Base-by-base conservation (phyloP, 2,329 filamentous ascomycete species). In the Arthrinium phaeospermum region DNA sequence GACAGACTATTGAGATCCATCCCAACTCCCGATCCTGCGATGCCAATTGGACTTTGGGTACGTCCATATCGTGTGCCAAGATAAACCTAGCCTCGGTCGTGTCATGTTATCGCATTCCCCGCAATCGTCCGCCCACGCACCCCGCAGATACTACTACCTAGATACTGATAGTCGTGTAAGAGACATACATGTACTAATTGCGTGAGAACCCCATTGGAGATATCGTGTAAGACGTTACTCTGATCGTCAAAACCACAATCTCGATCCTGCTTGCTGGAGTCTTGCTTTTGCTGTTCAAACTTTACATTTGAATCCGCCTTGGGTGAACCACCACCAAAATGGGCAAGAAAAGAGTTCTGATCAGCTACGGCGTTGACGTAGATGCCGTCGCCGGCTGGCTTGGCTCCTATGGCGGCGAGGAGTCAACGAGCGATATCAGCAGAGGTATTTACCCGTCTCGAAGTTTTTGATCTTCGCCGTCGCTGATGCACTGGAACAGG, bases 371-470 rank as follows among this genome's bases (percentile, higher is more conserved):
- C 2, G 90, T 94, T 34, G 92, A 95, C 74, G 91, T 94, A 34
- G 92, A 94, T 75, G 92, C 92, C 19, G 91, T 94, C 1, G 89
- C 92, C 1, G 92, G 92, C 6, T 94, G 92, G 93, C 85, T 94
- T 0, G 92, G 92, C 0, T 92, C 90, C 0, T 94, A 95, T 77
- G 91, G 91, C 22, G 92, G 93, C 47, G 88, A 94, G 79, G 92
- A 94, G 78, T 91, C 88, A 6, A 90, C 89, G 0, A 92, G 87
- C 77, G 92, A 94, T 76, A 94, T 94, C 74, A 92, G 89, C 78
- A 86, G 92, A 86, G 91, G 91, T 89, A 77, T 74, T 75, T 74
- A 27, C n/a, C 27, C 27, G 27, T 30, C 27, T 30, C 27, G 27
- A 30, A 30, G 27, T 30, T 30, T 49, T 12, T 37, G 44, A 7